These are phyloP conservation scores for Podila epicladia DNA, from an alignment of 192 early-diverging fungal genomes.

Conservation along the genomic window DNA sequence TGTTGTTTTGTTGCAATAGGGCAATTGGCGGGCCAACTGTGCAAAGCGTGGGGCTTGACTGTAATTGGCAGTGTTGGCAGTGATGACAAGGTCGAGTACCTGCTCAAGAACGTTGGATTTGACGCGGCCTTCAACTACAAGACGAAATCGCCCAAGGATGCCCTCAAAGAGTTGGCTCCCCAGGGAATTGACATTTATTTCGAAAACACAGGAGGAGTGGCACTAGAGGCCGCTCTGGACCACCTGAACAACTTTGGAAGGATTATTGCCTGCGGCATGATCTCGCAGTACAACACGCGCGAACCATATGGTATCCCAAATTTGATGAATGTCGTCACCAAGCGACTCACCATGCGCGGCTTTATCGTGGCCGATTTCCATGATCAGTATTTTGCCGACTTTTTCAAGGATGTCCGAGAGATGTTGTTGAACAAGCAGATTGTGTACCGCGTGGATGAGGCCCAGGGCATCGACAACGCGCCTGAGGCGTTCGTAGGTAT, in stretches of 20 bases:
- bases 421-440: slow-evolving; percentile 24
- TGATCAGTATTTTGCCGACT: slow-evolving; percentile 31
- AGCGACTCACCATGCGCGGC: slow-evolving; percentile 67
- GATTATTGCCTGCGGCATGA: slow-evolving; percentile 79
- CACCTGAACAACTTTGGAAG: slow-evolving; percentile 71
- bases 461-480: slow-evolving; percentile 34
- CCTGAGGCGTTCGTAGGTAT: slow-evolving; percentile 68
- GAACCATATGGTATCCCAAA: slow-evolving; percentile 68
- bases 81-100: slow-evolving; percentile 77
- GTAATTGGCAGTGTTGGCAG: slow-evolving; percentile 81
- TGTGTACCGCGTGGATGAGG: slow-evolving; percentile 34
- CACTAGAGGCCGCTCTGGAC: slow-evolving; percentile 75
- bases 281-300: slow-evolving; percentile 77
- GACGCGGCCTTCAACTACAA: slow-evolving; percentile 92
- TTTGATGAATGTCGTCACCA: slow-evolving; percentile 60
- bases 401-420: slow-evolving; percentile 32
- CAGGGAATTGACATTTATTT: slow-evolving; percentile 90
- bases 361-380: slow-evolving; percentile 63
- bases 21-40: slow-evolving; percentile 77
- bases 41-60: slow-evolving; percentile 72
- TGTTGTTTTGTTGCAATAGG: not conserved
- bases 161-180: slow-evolving; percentile 71
- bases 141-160: slow-evolving; percentile 56
- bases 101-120: slow-evolving; percentile 70
- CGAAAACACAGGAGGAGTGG: slow-evolving; percentile 86